Base-by-base conservation (phyloP, 2,329 filamentous ascomycete species). In the Stagonosporopsis rhizophila region DNA sequence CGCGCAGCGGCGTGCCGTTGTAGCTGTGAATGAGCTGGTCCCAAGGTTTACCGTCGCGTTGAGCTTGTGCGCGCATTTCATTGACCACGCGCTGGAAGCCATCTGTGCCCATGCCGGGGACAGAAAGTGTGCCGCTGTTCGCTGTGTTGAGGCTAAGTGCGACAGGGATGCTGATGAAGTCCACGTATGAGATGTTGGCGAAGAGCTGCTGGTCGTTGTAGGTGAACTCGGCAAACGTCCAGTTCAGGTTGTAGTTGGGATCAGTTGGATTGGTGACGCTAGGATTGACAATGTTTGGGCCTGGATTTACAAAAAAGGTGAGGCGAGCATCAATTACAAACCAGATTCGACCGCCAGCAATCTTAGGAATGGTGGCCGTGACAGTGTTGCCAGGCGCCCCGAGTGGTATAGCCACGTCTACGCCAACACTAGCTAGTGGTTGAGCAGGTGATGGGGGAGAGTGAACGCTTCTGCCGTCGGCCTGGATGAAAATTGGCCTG, bases 281-380 rank as follows among this genome's bases (percentile, higher is more conserved):
- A 0, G 90, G 90, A 75, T 92, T 89, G 39, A 92, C 89, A 14
- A 93, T 80, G 1, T 85, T 87, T 6, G 90, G 87, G 15, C 86
- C 87, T 1, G 86, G 87, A 73, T 93, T 93, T 48, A 92, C 74
- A 12, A 85, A 79, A 75, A 93, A 93, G 1, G 81, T 86, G 44
- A 92, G 80, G 32, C 82, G 82, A 40, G 77, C 77, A 63, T 83
- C 84, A 56, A 85, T 79, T 52, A 82, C 85, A 74, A 91, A 89
- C 87, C 88, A 93, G 71, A 92, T 85, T 49, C 90, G 83, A 1
- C 85, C 89, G 20, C 89, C 89, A 3, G 84, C 87, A 23, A 92
- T 81, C 58, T 87, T 87, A 11, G 90, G 90, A 58, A 92, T 86
- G 1, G 83, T 87, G 22, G 90, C 79, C 2, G 79, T 84, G 25